Evolutionary conservation across 1,284 basidiomycete species (phyloP).

Genomic region (Malassezia vespertilionis): DNA sequence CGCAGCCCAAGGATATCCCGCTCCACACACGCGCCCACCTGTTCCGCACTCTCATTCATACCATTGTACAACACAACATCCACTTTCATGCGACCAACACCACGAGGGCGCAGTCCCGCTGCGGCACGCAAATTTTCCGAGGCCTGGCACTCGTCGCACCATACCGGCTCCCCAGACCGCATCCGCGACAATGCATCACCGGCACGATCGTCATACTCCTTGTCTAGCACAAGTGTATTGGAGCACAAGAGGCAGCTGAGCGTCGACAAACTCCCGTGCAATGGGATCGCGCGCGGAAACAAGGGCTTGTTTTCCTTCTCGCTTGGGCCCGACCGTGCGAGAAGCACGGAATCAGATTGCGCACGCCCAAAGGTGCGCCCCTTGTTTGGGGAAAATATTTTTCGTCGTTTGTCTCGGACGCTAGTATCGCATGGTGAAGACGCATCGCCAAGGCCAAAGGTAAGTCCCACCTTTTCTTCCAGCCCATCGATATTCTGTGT

Average conservation of each 20-base stretch:
- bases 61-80: conserved; percentile 87
- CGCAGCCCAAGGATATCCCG: conserved; percentile 41
- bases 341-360: conserved; percentile 33
- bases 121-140: conserved; percentile 61
- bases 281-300: conserved; percentile 67
- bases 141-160: conserved; percentile 67
- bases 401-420: conserved; percentile 28
- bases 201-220: conserved; percentile 18
- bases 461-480: conserved; percentile 64
- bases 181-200: conserved; percentile 30
- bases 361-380: conserved; percentile 16
- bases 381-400: background rate
- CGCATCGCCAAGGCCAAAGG: conserved; percentile 49
- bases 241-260: conserved; percentile 73
- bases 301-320: conserved; percentile 20
- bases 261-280: conserved; percentile 72
- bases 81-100: conserved; percentile 69
- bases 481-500: conserved; percentile 93
- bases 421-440: conserved; percentile 15
- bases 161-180: conserved; percentile 56
- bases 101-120: conserved; percentile 67
- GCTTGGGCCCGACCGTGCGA: conserved; percentile 20
- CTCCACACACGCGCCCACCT: conserved; percentile 53
- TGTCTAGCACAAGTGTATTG: conserved; percentile 49
- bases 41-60: conserved; percentile 69